Base-by-base conservation (phyloP, 2,329 filamentous ascomycete species). In the Aspergillus nomiae region DNA sequence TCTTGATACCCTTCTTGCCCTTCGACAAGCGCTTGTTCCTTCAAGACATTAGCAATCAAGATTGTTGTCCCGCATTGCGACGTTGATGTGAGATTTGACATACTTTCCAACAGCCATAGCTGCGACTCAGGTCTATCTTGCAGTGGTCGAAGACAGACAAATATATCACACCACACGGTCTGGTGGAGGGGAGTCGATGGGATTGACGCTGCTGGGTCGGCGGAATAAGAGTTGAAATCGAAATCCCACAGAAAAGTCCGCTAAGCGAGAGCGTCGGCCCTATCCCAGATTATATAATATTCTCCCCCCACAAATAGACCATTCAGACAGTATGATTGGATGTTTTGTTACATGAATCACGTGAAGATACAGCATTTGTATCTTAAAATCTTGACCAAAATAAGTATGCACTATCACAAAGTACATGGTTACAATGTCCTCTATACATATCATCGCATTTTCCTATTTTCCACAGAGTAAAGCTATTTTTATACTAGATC, bases 11-110 rank as follows among this genome's bases (percentile, higher is more conserved):
- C 90, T 99, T 99, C 92, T 98, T 99, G 87, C 95, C 95, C 90
- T 99, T 99, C 74, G 95, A 98, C 87, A 99, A 90, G 89, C 95
- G 93, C 93, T 99, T 99, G 90, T 99, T 99, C 92, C 90, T 93
- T 75, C 32, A 62, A 63, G 55, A 14, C 21, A 63, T 70, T 58
- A 70, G 69, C 58, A 63, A 62, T 36, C 36, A 26, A 46, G 24
- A 50, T 57, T 30, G n/a, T 41, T 16, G 12, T 56, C 28, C 21
- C 28, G 58, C 16, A 26, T 32, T 28, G 41, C 6, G 43, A 53
- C 36, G 57, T 38, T 65, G n/a, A 41, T 28, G 41, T 64, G 36
- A 60, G 57, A 59, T 59, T 60, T 64, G 57, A 82, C 86, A 84
- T 81, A 88, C 86, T 92, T 92, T 86, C 90, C 90, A 83, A 92